Evolutionary conservation across 495 filamentous ascomycete genomes (phyloP), one percentile per base, ranked within the genome.

Genomic region (Annulohypoxylon bovei): DNA sequence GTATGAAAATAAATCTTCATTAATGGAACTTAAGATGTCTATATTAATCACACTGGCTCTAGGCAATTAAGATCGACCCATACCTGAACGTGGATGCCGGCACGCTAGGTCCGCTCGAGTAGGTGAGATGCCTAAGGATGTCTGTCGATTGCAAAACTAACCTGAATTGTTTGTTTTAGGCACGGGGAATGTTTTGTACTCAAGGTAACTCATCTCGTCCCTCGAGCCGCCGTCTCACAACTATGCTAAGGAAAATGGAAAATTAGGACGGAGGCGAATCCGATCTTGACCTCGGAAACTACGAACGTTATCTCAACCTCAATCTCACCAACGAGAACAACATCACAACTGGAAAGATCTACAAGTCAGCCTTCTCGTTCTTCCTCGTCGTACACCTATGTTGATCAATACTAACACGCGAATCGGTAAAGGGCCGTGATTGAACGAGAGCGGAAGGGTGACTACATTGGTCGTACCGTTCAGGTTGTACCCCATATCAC

Each of bases 311-410:
- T 32, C 77, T 83, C 6, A 71, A 67, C 50, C 85, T 92, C 60
- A 90, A 89, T 8, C 85, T 97, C 25, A 90, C 85, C 5, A 82
- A 88, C 18, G 92, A 95, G 62, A 91, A 93, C 81, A 97, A 97
- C 76, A 95, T 98, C 80, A 98, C 94, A 22, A 97, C 94, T 8
- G 95, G 95, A 66, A 98, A 98, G 84, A 91, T 98, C 66, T 98
- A 97, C 80, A 84, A 92, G 76, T 86, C 90, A 67, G 95, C 98
- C 20, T 93, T 95, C 65, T 72, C 83, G 81, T 56, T 16, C 20
- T 18, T 0, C 2, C 67, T n/a, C n/a, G n/a, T n/a, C n/a, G n/a
- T n/a, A n/a, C n/a, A 75, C 70, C 59, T 46, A 23, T 30, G n/a
- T 47, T 60, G 11, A 28, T 5, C 18, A 20, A 11, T 14, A 30